Base-by-base conservation (phyloP, 768 basidiomycete species). In the Heimioporus sp. region DNA sequence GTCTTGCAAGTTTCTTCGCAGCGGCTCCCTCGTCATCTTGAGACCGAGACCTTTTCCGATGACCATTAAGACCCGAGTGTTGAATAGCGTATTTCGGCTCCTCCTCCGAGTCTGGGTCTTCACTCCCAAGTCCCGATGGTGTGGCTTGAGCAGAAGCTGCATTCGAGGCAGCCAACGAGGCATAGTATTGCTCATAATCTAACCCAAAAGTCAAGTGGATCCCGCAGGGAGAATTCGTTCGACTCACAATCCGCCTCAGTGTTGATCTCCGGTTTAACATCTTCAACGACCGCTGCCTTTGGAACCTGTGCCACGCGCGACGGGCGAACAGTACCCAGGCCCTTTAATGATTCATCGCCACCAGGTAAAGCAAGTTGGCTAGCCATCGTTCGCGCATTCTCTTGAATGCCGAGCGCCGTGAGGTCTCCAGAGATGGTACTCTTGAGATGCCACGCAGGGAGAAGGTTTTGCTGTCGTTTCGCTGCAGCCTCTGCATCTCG, bases 361-460 rank as follows among this genome's bases (percentile, higher is more conserved):
- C 81, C 80, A 52, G 71, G 72, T 28, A 76, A 50, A 51, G 51
- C 53, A 39, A 53, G 43, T n/a, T 64, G 64, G 37, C 60, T 71
- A 12, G 65, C 63, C 48, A 79, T 78, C 21, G 76, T 70, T 51
- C 85, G 73, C n/a, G 80, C 82, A 55, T 68, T 81, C 65, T 90
- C 88, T 60, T 84, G 81, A 51, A 90, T 79, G 17, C 93, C 92
- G 37, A 95, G 76, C 19, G 91, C 87, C 1, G 96, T 97, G 54
- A 93, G 73, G 58, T 95, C 89, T 10, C 94, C 93, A 4, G 92
- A 86, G 54, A 99, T 92, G 3, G 97, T 99, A 65, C 92, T 95
- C 70, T 92, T 90, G 59, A 94, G 79, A 73, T 97, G 92, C 97
- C 97, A 99, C 12, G 88, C 77, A 1, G 97, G 97, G 41, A 99